Evolutionary conservation across 83 land plant genomes (phyloP).

Genomic region (Diphasiastrum complanatum): DNA sequence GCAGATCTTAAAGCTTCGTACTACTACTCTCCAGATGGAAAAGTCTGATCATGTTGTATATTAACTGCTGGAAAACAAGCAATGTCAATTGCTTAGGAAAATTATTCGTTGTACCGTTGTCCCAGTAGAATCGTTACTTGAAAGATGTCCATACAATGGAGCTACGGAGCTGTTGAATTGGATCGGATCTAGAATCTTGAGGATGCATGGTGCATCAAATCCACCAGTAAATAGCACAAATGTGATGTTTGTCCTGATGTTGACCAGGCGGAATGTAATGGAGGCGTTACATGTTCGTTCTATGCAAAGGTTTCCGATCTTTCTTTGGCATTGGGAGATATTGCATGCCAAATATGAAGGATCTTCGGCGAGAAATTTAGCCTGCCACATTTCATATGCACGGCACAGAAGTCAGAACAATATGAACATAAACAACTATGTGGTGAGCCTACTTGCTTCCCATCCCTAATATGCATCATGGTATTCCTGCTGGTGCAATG

Average conservation of each 20-base stretch:
- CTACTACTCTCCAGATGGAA: too few relatives aligned
- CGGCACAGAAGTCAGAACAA: not conserved
- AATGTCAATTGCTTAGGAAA: too few relatives aligned
- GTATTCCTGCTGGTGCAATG: not conserved
- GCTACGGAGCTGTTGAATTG: not conserved
- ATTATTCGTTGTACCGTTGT: not conserved
- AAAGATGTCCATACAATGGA: not conserved
- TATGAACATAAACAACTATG: not conserved
- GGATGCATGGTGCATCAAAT: slow-evolving; percentile 53
- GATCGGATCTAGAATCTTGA: slow-evolving; percentile 14
- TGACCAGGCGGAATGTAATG: slow-evolving; percentile 61
- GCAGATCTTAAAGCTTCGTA: too few relatives aligned
- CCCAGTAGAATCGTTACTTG: not conserved
- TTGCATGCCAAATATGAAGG: slow-evolving; percentile 55
- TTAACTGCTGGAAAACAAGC: too few relatives aligned
- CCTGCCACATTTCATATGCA: slow-evolving; percentile 36
- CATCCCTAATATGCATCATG: not conserved
- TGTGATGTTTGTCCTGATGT: slow-evolving; percentile 66
- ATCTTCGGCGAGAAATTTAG: slow-evolving; percentile 50
- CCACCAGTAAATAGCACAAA: slow-evolving; percentile 74
- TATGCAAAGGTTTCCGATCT: slow-evolving; percentile 29
- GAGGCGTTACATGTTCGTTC: slow-evolving; percentile 51
- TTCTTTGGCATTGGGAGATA: slow-evolving; percentile 14
- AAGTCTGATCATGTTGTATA: too few relatives aligned
- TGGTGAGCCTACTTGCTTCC: not conserved